Evolutionary conservation across 225 moss, liverwort and hornwort species (phyloP).

Genomic region (Marchantia paleacea): DNA sequence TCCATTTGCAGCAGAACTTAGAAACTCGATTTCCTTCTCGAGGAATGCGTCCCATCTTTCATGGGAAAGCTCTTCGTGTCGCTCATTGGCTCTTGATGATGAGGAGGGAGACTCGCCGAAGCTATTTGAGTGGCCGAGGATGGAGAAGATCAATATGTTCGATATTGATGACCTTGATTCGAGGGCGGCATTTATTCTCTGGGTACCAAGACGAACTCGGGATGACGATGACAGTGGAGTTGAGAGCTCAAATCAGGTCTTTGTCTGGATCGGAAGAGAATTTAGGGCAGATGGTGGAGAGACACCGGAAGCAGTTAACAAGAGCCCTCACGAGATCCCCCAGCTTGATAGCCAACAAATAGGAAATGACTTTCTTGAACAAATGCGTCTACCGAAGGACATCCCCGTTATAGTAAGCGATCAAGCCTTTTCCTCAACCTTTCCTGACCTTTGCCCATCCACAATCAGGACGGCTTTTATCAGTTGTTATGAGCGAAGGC

Average conservation of each 20-base stretch:
- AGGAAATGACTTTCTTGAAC: conserved; percentile 22
- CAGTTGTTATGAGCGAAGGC: not conserved
- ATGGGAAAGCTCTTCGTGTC: conserved; percentile 9
- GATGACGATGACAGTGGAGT: not conserved
- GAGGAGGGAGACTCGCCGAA: not conserved
- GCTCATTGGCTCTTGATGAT: not conserved
- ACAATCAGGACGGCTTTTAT: too few relatives aligned
- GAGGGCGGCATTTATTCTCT: conserved; percentile 34
- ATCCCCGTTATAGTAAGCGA: conserved; percentile 3
- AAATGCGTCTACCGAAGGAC: conserved; percentile 2
- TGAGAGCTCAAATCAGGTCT: conserved; percentile 22
- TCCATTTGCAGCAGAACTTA: not conserved
- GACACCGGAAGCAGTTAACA: not conserved
- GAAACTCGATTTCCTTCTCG: not conserved
- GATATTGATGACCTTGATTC: conserved; percentile 50
- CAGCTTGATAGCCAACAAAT: conserved; percentile 26
- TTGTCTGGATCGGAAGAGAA: conserved; percentile 43
- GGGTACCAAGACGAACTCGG: conserved; percentile 22
- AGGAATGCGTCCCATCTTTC: conserved; percentile 3
- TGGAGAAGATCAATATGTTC: conserved; percentile 55
- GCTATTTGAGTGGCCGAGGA: conserved; percentile 47
- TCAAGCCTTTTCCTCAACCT: too few relatives aligned
- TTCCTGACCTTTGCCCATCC: not conserved
- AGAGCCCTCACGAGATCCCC: not conserved
- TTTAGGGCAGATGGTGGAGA: conserved; percentile 8